Conservation (phyloP, 331 rosid genomes). For the Spiraea crenata region DNA sequence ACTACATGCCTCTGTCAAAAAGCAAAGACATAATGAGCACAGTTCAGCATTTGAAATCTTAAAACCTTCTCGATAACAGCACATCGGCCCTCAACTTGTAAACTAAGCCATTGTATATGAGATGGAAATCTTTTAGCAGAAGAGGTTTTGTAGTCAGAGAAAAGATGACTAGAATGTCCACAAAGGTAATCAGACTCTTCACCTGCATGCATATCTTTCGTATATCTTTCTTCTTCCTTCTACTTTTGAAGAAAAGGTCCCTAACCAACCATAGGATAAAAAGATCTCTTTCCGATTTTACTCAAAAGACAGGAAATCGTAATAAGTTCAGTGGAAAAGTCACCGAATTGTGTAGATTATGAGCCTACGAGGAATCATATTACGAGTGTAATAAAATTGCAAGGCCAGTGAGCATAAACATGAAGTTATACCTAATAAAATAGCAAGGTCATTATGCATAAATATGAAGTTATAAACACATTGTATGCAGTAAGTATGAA, state of each 20-base stretch:
- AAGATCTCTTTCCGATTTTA: background rate
- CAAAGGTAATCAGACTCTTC: slow-evolving; percentile 6
- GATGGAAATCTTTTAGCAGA: background rate
- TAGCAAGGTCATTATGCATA: background rate
- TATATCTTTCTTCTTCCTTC: background rate
- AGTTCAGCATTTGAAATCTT: slow-evolving; percentile 25
- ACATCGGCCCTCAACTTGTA: slow-evolving; percentile 10
- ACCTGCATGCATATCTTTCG: background rate
- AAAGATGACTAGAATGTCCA: background rate
- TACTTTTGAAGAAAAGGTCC: background rate
- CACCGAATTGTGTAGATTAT: background rate
- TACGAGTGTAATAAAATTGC: background rate
- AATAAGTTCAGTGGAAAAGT: background rate
- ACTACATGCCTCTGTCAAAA: slow-evolving; percentile 80
- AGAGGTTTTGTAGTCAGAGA: background rate
- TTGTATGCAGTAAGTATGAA: background rate
- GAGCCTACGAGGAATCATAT: background rate
- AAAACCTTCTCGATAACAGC: slow-evolving; percentile 14
- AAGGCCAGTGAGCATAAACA: background rate
- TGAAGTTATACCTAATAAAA: background rate
- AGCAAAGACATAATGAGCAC: slow-evolving; percentile 29
- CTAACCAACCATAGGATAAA: no score
- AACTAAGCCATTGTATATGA: background rate
- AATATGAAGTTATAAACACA: background rate
- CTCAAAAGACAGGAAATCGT: background rate